Evolutionary conservation across 768 basidiomycete species (phyloP).

Genomic region (Mycena venus): DNA sequence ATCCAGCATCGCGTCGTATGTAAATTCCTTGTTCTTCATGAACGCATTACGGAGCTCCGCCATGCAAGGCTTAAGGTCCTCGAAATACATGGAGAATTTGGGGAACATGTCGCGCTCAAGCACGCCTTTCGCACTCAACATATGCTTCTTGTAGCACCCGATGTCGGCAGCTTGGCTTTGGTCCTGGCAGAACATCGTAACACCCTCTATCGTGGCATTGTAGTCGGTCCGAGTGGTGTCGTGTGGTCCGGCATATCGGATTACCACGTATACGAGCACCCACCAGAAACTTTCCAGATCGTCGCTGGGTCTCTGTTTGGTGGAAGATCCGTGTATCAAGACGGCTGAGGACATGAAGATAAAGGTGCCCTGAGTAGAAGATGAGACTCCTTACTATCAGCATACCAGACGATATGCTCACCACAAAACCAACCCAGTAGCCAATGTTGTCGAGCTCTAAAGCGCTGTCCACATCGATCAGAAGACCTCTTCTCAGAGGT

Average conservation of each 20-base stretch:
- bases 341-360: slow-evolving; percentile 25
- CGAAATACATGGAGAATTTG: neutral
- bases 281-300: slow-evolving; percentile 17
- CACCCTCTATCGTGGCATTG: neutral
- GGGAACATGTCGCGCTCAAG: slow-evolving; percentile 12
- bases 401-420: neutral
- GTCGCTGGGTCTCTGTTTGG: slow-evolving; percentile 11
- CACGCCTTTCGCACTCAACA: neutral
- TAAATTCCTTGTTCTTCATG: slow-evolving; percentile 7
- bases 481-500: neutral
- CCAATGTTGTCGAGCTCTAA: slow-evolving; percentile 8
- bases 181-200: neutral
- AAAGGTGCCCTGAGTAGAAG: slow-evolving; percentile 7
- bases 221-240: slow-evolving; percentile 11
- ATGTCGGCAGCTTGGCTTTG: neutral
- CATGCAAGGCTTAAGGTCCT: slow-evolving; percentile 12
- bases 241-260: slow-evolving; percentile 21
- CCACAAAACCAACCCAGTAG: slow-evolving; percentile 16
- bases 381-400: neutral
- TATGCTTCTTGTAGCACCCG: slow-evolving; percentile 5
- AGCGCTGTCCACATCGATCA: slow-evolving; percentile 19
- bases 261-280: slow-evolving; percentile 17
- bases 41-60: slow-evolving; percentile 13
- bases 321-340: slow-evolving; percentile 10
- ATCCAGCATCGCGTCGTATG: slow-evolving; percentile 17